A percentile compares a stretch with the other conserved stretches of the same genome.
Evolutionary conservation across 1,139 yeast species (phyloP).

Genomic region (Suhomyces anneliseae): DNA sequence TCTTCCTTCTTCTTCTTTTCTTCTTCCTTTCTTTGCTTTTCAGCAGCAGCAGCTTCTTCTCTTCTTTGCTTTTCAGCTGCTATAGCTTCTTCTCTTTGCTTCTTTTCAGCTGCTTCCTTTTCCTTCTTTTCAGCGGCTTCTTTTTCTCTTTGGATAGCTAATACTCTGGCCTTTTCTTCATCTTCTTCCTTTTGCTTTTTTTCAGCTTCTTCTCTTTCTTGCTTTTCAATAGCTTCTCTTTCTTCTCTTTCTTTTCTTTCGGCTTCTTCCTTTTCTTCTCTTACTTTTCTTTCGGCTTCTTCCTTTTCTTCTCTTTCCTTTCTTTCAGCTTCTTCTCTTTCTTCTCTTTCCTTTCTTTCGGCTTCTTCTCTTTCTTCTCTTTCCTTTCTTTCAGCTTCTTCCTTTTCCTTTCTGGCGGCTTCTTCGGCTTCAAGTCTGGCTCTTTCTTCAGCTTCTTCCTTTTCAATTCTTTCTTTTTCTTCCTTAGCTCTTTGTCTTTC

Average conservation of each 20-base stretch:
- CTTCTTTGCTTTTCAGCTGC: slow-evolving; percentile 16
- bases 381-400: slow-evolving; percentile 10
- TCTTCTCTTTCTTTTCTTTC: slow-evolving; percentile 16
- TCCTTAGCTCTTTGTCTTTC: slow-evolving; percentile 39
- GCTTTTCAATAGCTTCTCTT: slow-evolving; percentile 12
- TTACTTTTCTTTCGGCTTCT: slow-evolving; percentile 20
- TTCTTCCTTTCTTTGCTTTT: slow-evolving; percentile 14
- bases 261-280: slow-evolving; percentile 12
- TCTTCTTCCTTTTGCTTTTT: slow-evolving; percentile 15
- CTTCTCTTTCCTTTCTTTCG: slow-evolving; percentile 14
- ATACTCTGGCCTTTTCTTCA: slow-evolving; percentile 10
- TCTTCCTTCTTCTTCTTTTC: slow-evolving; percentile 21
- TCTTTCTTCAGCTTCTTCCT: slow-evolving; percentile 32
- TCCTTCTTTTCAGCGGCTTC: slow-evolving; percentile 33
- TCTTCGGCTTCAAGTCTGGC: slow-evolving; percentile 27
- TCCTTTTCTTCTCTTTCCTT: slow-evolving; percentile 20
- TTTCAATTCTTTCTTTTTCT: slow-evolving; percentile 32
- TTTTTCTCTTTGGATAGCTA: slow-evolving; percentile 24
- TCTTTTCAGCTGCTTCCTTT: not conserved
- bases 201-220: slow-evolving; percentile 30
- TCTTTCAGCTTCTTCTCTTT: slow-evolving; percentile 22
- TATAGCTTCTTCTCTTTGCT: slow-evolving; percentile 11
- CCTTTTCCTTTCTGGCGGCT: slow-evolving; percentile 9
- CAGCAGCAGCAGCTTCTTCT: slow-evolving; percentile 5
- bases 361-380: slow-evolving; percentile 21